These are phyloP conservation scores for Boechera stricta DNA, from an alignment of 345 rosid species.

Conservation along the genomic window DNA sequence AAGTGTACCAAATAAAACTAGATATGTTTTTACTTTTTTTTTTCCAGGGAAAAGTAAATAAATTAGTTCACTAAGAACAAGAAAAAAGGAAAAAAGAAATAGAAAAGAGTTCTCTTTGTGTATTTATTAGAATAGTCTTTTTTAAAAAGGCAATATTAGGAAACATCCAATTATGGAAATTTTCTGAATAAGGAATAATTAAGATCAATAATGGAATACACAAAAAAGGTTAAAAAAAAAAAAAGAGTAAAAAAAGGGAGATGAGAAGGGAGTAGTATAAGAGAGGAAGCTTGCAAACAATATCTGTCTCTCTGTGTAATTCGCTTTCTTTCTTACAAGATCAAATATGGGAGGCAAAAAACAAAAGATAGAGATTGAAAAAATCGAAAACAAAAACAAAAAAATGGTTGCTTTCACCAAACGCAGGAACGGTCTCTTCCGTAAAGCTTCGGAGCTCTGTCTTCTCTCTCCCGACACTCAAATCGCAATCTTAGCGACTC, in stretches of 20 bases:
- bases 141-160: not conserved
- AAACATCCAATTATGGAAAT: not conserved
- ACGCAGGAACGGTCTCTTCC: slow-evolving; percentile 33
- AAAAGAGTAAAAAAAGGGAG: too few relatives aligned
- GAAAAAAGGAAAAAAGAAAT: not conserved
- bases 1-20: too few relatives aligned
- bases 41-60: too few relatives aligned
- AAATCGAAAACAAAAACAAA: not conserved
- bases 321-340: not conserved
- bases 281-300: not conserved
- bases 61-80: not conserved
- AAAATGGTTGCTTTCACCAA: slow-evolving; percentile 18
- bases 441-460: slow-evolving; percentile 38
- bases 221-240: too few relatives aligned
- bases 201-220: not conserved
- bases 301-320: not conserved
- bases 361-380: not conserved
- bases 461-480: slow-evolving; percentile 6
- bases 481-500: slow-evolving; percentile 34
- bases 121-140: too few relatives aligned
- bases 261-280: not conserved
- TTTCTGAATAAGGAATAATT: not conserved
- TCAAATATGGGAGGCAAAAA: slow-evolving; percentile 34
- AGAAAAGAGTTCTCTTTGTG: not conserved
- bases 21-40: too few relatives aligned